Percentiles rank a stretch among this genome's conserved stretches.
Conservation (phyloP, 2,329 filamentous ascomycete species). For the Arthroderma sp. region DNA sequence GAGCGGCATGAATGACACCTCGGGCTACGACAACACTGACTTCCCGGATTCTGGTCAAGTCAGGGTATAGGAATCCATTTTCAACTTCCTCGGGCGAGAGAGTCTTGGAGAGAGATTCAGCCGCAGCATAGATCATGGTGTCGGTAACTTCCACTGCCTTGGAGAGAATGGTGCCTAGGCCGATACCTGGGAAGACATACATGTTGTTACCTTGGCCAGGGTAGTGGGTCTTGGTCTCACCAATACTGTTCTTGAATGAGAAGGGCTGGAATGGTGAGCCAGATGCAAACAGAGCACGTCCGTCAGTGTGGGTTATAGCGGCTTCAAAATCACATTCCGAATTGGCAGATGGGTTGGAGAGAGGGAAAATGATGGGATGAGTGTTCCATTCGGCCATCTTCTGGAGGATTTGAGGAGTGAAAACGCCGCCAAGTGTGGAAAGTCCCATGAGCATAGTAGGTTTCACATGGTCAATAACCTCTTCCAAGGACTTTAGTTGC, state of each 20-base stretch:
- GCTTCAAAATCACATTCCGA: slow-evolving; percentile 97
- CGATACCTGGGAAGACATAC: slow-evolving; percentile 95
- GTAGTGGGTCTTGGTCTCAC: slow-evolving; percentile 53
- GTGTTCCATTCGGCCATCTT: slow-evolving; percentile 52
- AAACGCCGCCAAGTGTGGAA: slow-evolving; percentile 85
- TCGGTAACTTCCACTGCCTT: slow-evolving; percentile 81
- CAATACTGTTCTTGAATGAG: slow-evolving; percentile 47
- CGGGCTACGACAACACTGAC: slow-evolving; percentile 76
- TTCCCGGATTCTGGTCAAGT: slow-evolving; percentile 80
- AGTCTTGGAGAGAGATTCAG: slow-evolving; percentile 62
- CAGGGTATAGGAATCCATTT: slow-evolving; percentile 77
- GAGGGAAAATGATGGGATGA: slow-evolving; percentile 82
- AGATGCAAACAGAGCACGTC: slow-evolving; percentile 83
- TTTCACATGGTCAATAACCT: slow-evolving; percentile 89
- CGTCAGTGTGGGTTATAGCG: slow-evolving; percentile 80
- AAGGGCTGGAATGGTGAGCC: slow-evolving; percentile 79
- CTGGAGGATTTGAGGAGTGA: slow-evolving; percentile 74
- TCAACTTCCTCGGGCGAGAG: slow-evolving; percentile 71
- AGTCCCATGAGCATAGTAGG: slow-evolving; percentile 90
- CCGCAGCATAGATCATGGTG: slow-evolving; percentile 93
- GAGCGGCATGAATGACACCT: slow-evolving; percentile 85
- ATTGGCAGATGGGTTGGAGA: slow-evolving; percentile 92
- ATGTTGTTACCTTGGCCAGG: slow-evolving; percentile 69
- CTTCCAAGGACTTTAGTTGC: slow-evolving; percentile 64
- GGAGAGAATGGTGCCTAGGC: slow-evolving; percentile 80